These are phyloP conservation scores for Aspergillus sp. DNA, from an alignment of 2,329 filamentous ascomycete species.

Conservation along the genomic window DNA sequence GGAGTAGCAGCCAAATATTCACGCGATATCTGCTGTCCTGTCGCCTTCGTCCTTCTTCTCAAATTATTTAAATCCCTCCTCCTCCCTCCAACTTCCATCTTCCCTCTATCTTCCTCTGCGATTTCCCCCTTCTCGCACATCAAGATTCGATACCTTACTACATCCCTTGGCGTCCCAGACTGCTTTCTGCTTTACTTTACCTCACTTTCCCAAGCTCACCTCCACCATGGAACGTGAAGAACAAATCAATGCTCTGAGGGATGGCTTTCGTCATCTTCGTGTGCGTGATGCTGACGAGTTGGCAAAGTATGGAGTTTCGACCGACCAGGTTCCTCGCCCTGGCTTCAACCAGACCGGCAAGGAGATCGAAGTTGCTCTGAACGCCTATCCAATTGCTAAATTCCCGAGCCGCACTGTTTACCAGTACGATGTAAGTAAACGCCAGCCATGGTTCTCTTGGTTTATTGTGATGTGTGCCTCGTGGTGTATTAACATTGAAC, in stretches of 20 bases:
- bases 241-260: conserved; percentile 12
- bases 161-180: not conserved
- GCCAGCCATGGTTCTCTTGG: not conserved
- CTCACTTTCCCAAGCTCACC: not conserved
- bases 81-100: conserved; percentile 1
- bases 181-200: not conserved
- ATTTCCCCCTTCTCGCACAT: not conserved
- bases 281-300: conserved; percentile 21
- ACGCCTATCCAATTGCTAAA: conserved; percentile 62
- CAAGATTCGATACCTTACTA: not conserved
- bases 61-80: conserved; percentile 7
- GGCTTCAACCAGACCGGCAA: conserved; percentile 53
- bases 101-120: conserved; percentile 1
- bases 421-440: conserved; percentile 71
- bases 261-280: conserved; percentile 17
- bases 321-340: conserved; percentile 39
- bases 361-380: conserved; percentile 52
- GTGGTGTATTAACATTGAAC: not conserved
- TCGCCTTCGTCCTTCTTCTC: not conserved
- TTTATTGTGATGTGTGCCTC: no score
- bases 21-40: conserved; percentile 3
- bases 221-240: conserved; percentile 16
- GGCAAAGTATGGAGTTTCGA: conserved; percentile 25
- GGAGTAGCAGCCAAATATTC: conserved; percentile 5
- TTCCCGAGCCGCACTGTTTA: conserved; percentile 57